Conservation (phyloP, 169 alveolate genomes). For the Eimeria falciformis region DNA sequence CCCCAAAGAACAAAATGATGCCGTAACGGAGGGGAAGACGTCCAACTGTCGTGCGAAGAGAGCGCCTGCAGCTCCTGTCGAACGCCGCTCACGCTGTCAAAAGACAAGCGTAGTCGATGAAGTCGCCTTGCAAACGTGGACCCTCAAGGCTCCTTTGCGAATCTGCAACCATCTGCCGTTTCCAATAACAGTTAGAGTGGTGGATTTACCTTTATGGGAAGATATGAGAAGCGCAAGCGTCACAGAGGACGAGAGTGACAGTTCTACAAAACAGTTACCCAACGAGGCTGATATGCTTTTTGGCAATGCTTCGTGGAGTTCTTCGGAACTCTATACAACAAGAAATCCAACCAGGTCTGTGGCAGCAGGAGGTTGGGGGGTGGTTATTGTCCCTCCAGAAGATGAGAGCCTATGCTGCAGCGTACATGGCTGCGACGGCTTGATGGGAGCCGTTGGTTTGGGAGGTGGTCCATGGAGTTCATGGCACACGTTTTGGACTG, state of each 20-base stretch:
- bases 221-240: not conserved
- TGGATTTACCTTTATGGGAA: not conserved
- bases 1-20: not conserved
- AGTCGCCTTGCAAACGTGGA: not conserved
- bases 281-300: too few relatives aligned
- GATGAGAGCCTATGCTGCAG: not conserved
- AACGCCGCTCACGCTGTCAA: not conserved
- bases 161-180: conserved; percentile 20
- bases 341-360: not conserved
- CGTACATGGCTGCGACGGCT: not conserved
- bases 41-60: not conserved
- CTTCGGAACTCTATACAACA: not conserved
- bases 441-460: not conserved
- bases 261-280: too few relatives aligned
- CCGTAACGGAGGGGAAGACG: not conserved
- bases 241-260: not conserved
- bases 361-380: not conserved
- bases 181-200: not conserved
- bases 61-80: not conserved
- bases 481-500: not conserved
- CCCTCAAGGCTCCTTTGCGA: conserved; percentile 4
- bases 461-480: not conserved
- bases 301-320: not conserved
- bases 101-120: not conserved
- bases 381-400: not conserved